phyloP scores from a whole-genome alignment of 176 grass and related monocot species.

The Ananas comosus region DNA sequence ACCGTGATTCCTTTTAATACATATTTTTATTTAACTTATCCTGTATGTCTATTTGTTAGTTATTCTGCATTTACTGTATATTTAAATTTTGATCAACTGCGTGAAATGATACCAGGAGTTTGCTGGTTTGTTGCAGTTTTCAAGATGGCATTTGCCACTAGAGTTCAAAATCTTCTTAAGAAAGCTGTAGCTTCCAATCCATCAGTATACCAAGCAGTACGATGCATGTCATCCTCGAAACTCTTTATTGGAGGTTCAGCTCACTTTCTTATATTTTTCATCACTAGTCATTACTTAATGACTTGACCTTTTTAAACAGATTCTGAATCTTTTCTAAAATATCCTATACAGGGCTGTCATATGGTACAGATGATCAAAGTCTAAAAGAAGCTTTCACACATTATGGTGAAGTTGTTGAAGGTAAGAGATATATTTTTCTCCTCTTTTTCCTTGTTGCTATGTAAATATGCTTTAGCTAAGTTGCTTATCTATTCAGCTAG shows the following conservation, averaged over 20 bases:
- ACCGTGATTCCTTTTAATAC: no score
- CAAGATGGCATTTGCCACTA: slow-evolving; percentile 57
- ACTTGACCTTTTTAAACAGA: neutral
- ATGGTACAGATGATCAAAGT: slow-evolving; percentile 55
- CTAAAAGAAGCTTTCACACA: slow-evolving; percentile 52
- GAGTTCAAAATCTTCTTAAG: slow-evolving; percentile 45
- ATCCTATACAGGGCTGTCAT: slow-evolving; percentile 50
- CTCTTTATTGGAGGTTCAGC: slow-evolving; percentile 68
- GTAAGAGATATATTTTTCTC: slow-evolving; percentile 23
- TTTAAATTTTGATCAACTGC: neutral
- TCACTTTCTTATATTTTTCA: neutral
- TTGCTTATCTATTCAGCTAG: slow-evolving; percentile 38
- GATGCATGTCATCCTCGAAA: slow-evolving; percentile 96
- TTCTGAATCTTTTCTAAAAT: neutral
- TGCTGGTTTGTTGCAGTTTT: neutral
- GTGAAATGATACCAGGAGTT: neutral
- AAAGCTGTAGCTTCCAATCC: slow-evolving; percentile 30
- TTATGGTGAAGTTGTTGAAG: slow-evolving; percentile 79
- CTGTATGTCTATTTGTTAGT: neutral
- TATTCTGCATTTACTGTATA: neutral
- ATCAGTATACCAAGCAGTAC: slow-evolving; percentile 52
- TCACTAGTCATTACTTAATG: neutral
- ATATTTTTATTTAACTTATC: no score
- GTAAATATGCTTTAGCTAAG: neutral
- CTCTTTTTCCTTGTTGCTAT: neutral